Percentiles rank a stretch among this genome's conserved stretches.
Evolutionary conservation across 2,329 filamentous ascomycete genomes (phyloP).

Genomic region (Camillea tinctor): DNA sequence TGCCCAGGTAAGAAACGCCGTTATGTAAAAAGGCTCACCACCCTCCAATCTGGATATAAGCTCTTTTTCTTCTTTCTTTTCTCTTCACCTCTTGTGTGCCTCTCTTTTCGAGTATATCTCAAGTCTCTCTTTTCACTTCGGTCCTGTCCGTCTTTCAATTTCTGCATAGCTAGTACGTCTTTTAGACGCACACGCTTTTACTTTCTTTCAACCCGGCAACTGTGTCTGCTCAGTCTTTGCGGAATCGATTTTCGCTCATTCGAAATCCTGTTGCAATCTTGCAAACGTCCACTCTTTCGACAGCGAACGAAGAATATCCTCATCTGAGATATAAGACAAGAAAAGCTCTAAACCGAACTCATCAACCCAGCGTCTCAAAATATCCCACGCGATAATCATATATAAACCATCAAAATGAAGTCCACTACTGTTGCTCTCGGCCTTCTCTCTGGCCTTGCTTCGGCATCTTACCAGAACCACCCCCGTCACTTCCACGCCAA

Average conservation of each 20-base stretch:
- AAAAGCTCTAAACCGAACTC: slow-evolving; percentile 17
- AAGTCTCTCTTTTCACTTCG: slow-evolving; percentile 33
- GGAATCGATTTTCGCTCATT: slow-evolving; percentile 38
- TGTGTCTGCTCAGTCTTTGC: slow-evolving; percentile 31
- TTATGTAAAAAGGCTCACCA: slow-evolving; percentile 22
- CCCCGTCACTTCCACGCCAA: slow-evolving; percentile 32
- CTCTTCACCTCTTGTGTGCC: slow-evolving; percentile 26
- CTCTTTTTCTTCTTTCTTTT: slow-evolving; percentile 24
- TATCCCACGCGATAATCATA: neutral
- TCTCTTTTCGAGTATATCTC: slow-evolving; percentile 33
- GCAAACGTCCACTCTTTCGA: slow-evolving; percentile 34
- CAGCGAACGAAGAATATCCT: slow-evolving; percentile 29
- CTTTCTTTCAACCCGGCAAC: slow-evolving; percentile 23
- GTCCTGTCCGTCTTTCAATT: slow-evolving; percentile 30
- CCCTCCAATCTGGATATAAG: slow-evolving; percentile 12
- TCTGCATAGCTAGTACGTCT: slow-evolving; percentile 28
- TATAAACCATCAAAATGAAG: slow-evolving; percentile 31
- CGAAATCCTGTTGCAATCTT: slow-evolving; percentile 24
- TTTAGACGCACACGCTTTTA: slow-evolving; percentile 20
- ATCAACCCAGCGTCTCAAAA: slow-evolving; percentile 12
- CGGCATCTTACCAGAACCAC: slow-evolving; percentile 31
- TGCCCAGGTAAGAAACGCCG: slow-evolving; percentile 7
- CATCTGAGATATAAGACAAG: slow-evolving; percentile 26
- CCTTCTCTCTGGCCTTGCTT: slow-evolving; percentile 32
- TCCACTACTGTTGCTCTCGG: slow-evolving; percentile 33